A percentile compares a stretch with the other conserved stretches of the same genome.
Evolutionary conservation across 495 filamentous ascomycete species (phyloP).

Genomic region (Barbatosphaeria neglecta): DNA sequence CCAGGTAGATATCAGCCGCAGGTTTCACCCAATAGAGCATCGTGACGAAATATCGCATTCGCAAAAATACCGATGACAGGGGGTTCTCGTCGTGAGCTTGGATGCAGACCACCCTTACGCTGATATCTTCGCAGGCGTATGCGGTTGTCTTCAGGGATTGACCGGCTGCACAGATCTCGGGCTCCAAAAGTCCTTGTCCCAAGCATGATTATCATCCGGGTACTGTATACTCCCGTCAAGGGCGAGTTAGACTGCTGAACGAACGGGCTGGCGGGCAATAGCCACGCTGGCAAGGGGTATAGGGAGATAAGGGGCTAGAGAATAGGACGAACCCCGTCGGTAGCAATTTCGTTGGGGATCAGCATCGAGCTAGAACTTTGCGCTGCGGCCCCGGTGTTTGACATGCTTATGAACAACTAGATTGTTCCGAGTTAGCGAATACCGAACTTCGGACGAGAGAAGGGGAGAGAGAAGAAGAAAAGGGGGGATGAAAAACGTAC

Average conservation of each 20-base stretch:
- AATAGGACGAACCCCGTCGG: neutral
- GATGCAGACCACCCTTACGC: too few relatives aligned
- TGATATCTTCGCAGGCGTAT: too few relatives aligned
- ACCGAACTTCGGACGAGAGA: neutral
- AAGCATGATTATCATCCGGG: neutral
- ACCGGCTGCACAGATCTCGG: neutral
- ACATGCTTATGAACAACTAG: neutral
- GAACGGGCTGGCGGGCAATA: too few relatives aligned
- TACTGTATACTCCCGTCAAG: neutral
- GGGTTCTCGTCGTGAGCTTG: too few relatives aligned
- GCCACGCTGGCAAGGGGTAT: too few relatives aligned
- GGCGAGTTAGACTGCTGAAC: neutral
- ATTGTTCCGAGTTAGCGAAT: too few relatives aligned
- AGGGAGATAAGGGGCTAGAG: neutral
- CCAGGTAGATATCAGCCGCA: too few relatives aligned
- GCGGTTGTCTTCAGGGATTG: neutral
- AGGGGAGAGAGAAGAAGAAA: neutral
- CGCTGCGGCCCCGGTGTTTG: neutral
- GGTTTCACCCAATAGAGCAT: too few relatives aligned
- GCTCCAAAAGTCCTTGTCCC: neutral
- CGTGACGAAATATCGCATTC: too few relatives aligned
- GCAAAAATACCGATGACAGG: too few relatives aligned
- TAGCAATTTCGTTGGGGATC: neutral
- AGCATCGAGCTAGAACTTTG: neutral
- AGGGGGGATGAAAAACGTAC: neutral